Conservation (phyloP, 2,329 filamentous ascomycete genomes). For the Fusarium cyanostomum region DNA sequence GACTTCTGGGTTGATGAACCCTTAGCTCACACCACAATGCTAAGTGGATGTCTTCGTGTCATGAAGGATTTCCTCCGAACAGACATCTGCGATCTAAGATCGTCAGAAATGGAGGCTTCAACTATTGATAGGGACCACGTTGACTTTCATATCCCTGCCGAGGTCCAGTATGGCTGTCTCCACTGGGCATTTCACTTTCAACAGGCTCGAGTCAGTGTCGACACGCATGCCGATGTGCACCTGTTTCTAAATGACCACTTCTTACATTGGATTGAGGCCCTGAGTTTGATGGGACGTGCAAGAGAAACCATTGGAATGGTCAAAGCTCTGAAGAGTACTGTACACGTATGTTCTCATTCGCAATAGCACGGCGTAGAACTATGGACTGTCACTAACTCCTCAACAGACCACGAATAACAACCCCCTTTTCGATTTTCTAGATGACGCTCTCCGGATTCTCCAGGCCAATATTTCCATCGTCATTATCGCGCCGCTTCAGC, state of each 20-base stretch:
- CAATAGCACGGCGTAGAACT: background rate
- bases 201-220: conserved; percentile 13
- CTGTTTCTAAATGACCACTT: conserved; percentile 51
- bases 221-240: conserved; percentile 42
- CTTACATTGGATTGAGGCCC: conserved; percentile 54
- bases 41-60: conserved; percentile 47
- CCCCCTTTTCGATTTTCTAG: conserved; percentile 14
- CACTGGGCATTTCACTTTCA: conserved; percentile 49
- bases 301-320: conserved; percentile 9
- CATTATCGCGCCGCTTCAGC: conserved; percentile 37
- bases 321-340: background rate
- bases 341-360: background rate
- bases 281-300: conserved; percentile 46
- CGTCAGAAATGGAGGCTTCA: background rate
- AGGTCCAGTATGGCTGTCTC: conserved; percentile 13
- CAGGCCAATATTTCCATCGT: conserved; percentile 14
- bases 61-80: conserved; percentile 45
- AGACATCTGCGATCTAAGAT: conserved; percentile 49
- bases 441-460: conserved; percentile 30
- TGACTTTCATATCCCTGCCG: background rate
- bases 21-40: conserved; percentile 41
- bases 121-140: background rate
- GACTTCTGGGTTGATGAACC: conserved; percentile 50
- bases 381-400: too few species aligned
- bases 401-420: too few species aligned